These are phyloP conservation scores for Populus tremula DNA, from an alignment of 345 rosid genomes.

Conservation along the genomic window DNA sequence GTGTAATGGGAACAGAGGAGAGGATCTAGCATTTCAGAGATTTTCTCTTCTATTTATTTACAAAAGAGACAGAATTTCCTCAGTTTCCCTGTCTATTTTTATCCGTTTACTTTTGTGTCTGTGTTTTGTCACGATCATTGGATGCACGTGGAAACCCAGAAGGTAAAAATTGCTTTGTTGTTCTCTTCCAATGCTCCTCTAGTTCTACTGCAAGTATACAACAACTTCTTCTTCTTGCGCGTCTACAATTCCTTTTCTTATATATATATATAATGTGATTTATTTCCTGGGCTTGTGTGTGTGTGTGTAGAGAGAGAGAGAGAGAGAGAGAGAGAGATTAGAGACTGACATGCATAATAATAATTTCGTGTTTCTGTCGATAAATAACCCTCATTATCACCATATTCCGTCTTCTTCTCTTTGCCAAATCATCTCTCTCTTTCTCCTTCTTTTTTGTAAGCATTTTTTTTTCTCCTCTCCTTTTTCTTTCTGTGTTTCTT, in stretches of 20 bases:
- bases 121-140: slow-evolving; percentile 52
- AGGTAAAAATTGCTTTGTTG: slow-evolving; percentile 30
- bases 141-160: slow-evolving; percentile 62
- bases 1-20: slow-evolving; percentile 4
- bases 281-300: neutral
- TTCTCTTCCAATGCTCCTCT: slow-evolving; percentile 3
- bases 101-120: slow-evolving; percentile 18
- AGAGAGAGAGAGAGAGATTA: neutral
- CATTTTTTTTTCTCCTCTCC: slow-evolving; percentile 1
- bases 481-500: neutral
- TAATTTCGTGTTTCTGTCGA: slow-evolving; percentile 19
- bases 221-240: neutral
- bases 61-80: neutral
- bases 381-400: slow-evolving; percentile 29
- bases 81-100: slow-evolving; percentile 9
- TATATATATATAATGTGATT: neutral
- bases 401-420: slow-evolving; percentile 28
- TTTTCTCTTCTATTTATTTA: slow-evolving; percentile 2
- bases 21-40: slow-evolving; percentile 22
- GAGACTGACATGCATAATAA: slow-evolving; percentile 6
- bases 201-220: slow-evolving; percentile 9
- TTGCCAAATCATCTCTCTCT: slow-evolving; percentile 13
- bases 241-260: neutral
- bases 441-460: slow-evolving; percentile 27
- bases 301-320: too few species aligned